Percentiles rank a stretch among this genome's conserved stretches.
These are phyloP conservation scores for Litsea cubeba DNA, from an alignment of 164 flowering plant species.

Conservation along the genomic window DNA sequence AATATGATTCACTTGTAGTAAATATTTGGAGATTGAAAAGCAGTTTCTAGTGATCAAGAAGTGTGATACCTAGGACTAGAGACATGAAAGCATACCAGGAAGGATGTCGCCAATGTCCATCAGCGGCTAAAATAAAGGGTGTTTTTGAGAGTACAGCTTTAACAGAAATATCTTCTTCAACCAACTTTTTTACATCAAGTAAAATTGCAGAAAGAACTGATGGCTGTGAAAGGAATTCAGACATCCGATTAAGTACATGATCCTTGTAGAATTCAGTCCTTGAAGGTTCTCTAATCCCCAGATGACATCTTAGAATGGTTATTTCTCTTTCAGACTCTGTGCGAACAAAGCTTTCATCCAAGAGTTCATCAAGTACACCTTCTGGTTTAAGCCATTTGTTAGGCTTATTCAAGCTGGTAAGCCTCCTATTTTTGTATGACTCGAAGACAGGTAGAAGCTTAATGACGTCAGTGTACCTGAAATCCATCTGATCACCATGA, in stretches of 20 bases:
- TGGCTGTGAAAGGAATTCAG: constrained; percentile 54
- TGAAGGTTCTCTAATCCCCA: constrained; percentile 63
- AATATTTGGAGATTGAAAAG: too few relatives aligned
- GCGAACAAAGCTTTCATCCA: constrained; percentile 74
- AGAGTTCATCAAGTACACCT: constrained; percentile 61
- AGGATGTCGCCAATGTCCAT: constrained; percentile 80
- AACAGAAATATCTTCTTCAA: constrained; percentile 59
- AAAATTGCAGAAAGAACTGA: constrained; percentile 56
- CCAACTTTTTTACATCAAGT: constrained; percentile 52
- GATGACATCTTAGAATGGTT: constrained; percentile 44
- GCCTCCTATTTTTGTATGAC: constrained; percentile 66
- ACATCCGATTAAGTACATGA: constrained; percentile 65
- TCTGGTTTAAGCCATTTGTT: constrained; percentile 73
- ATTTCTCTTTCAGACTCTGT: constrained; percentile 75
- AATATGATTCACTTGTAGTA: neutral
- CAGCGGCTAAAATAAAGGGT: constrained; percentile 72
- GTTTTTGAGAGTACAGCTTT: constrained; percentile 39
- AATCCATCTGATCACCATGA: constrained; percentile 45
- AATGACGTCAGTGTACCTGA: constrained; percentile 45
- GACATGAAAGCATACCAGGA: constrained; percentile 44
- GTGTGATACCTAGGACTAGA: neutral
- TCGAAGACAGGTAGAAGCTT: constrained; percentile 86
- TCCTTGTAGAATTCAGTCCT: constrained; percentile 67
- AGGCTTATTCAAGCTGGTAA: constrained; percentile 51
- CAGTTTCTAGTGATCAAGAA: too few relatives aligned